Conservation (phyloP, 495 filamentous ascomycete species). For the Podospora anserina region DNA sequence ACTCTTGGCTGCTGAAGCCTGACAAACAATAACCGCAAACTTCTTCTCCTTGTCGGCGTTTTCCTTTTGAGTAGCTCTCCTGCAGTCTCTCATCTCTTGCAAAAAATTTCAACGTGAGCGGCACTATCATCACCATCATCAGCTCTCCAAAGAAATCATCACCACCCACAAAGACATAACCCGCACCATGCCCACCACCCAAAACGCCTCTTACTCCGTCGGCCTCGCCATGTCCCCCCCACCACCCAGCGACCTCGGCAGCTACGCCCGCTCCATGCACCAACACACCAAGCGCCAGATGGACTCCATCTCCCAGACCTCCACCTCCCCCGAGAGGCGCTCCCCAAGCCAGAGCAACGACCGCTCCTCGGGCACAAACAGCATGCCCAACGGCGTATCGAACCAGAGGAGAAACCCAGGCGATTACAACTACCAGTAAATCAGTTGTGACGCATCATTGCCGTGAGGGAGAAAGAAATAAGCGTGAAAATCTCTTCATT, state of each 20-base stretch:
- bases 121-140: neutral
- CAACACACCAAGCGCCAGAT: slow-evolving; percentile 53
- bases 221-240: slow-evolving; percentile 35
- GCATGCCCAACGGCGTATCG: slow-evolving; percentile 35
- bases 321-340: slow-evolving; percentile 1
- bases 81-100: neutral
- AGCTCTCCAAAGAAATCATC: slow-evolving; percentile 4
- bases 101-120: neutral
- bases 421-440: slow-evolving; percentile 23
- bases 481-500: neutral
- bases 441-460: slow-evolving; percentile 1
- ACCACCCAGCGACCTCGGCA: slow-evolving; percentile 43
- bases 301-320: slow-evolving; percentile 39
- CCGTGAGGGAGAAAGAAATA: neutral
- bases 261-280: slow-evolving; percentile 48
- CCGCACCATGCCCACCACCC: slow-evolving; percentile 35
- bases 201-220: slow-evolving; percentile 26
- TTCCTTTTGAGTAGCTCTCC: slow-evolving; percentile 4
- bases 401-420: slow-evolving; percentile 14
- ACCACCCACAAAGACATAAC: neutral
- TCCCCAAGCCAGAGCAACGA: slow-evolving; percentile 16
- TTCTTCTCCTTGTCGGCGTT: neutral
- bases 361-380: slow-evolving; percentile 19
- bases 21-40: neutral
- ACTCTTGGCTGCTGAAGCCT: neutral